Percentiles rank a stretch among this genome's conserved stretches.
Evolutionary conservation across 257 asterid species (phyloP).

Genomic region (Phtheirospermum japonicum): DNA sequence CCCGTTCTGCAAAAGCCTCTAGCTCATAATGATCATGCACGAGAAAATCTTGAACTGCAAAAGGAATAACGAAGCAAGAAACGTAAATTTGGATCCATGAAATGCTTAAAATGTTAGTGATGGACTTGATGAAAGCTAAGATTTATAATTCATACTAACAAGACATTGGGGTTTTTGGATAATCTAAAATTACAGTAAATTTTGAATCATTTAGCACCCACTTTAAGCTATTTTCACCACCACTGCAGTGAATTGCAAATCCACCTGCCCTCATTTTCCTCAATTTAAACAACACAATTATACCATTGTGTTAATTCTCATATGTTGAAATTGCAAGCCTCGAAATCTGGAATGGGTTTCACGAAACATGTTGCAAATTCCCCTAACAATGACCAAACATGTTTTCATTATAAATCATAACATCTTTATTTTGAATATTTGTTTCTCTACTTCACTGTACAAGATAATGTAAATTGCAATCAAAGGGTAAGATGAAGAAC

Average conservation of each 20-base stretch:
- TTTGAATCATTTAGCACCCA: not conserved
- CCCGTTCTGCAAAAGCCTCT: constrained; percentile 49
- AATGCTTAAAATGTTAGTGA: not conserved
- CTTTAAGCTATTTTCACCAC: not conserved
- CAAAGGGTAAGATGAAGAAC: not conserved
- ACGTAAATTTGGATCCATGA: not conserved
- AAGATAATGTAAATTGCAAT: not conserved
- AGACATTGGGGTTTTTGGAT: not conserved
- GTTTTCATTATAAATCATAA: too few relatives aligned
- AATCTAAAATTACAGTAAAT: not conserved
- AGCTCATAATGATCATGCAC: constrained; percentile 52
- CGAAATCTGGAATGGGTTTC: not conserved
- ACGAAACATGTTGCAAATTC: not conserved
- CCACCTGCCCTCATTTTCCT: not conserved
- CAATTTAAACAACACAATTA: not conserved
- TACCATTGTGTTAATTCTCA: not conserved
- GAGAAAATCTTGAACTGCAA: constrained; percentile 75
- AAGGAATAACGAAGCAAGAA: constrained; percentile 9
- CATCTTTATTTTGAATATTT: too few relatives aligned
- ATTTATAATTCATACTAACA: not conserved
- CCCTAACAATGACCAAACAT: too few relatives aligned
- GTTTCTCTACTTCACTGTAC: not conserved
- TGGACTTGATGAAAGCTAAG: not conserved
- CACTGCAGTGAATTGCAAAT: not conserved
- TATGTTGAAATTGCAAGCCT: not conserved